phyloP scores from a whole-genome alignment of 202 grass and related monocot species.

The Panicum virgatum region DNA sequence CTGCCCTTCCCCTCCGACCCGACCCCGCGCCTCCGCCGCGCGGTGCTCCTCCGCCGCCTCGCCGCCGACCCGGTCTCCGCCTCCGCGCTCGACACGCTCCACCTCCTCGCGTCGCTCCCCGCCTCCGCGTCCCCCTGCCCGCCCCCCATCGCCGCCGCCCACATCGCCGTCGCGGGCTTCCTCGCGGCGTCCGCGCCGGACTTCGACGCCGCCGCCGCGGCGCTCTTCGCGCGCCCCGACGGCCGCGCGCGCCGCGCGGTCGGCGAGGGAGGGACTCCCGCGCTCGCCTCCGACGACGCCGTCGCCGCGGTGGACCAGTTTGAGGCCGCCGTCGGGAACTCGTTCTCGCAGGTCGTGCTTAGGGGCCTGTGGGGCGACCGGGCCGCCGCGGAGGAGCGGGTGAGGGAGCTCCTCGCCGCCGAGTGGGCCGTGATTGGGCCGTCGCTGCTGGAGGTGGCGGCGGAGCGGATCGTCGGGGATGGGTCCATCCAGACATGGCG shows the following conservation, averaged over 20 bases:
- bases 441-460: slow-evolving; percentile 35
- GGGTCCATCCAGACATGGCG: slow-evolving; percentile 35
- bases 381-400: slow-evolving; percentile 24
- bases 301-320: slow-evolving; percentile 22
- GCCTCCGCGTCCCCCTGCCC: neutral
- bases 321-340: slow-evolving; percentile 44
- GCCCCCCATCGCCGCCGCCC: neutral
- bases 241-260: slow-evolving; percentile 41
- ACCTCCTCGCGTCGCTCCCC: slow-evolving; percentile 44
- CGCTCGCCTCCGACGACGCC: slow-evolving; percentile 33
- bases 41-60: slow-evolving; percentile 49
- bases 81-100: slow-evolving; percentile 33
- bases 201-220: slow-evolving; percentile 45
- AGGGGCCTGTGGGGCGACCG: slow-evolving; percentile 25
- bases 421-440: slow-evolving; percentile 42
- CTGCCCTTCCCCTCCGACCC: slow-evolving; percentile 42
- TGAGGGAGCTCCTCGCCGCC: slow-evolving; percentile 35
- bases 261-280: neutral
- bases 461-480: slow-evolving; percentile 38
- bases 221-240: slow-evolving; percentile 42
- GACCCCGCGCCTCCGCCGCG: slow-evolving; percentile 41
- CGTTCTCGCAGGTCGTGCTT: slow-evolving; percentile 34
- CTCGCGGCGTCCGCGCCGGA: slow-evolving; percentile 32
- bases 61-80: slow-evolving; percentile 42
- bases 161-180: slow-evolving; percentile 47